These are phyloP conservation scores for Termitomyces eurrhizus DNA, from an alignment of 768 basidiomycete genomes.

Conservation along the genomic window DNA sequence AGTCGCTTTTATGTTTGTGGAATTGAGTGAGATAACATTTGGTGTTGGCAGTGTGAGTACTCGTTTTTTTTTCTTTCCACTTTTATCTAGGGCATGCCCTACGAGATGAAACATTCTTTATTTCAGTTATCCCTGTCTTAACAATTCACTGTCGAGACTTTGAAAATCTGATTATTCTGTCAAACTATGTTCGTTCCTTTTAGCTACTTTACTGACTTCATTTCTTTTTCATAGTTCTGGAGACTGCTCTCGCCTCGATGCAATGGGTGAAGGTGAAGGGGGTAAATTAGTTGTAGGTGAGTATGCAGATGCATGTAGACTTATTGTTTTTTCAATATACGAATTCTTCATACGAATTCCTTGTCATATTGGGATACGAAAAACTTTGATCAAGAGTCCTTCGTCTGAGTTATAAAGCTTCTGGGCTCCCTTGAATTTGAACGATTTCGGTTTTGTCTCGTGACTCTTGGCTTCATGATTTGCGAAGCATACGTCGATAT, in stretches of 20 bases:
- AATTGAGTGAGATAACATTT: no score
- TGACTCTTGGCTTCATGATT: not conserved
- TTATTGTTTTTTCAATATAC: conserved; percentile 1
- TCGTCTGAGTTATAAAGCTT: not conserved
- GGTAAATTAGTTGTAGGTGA: not conserved
- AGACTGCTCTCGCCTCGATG: not conserved
- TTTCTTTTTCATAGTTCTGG: not conserved
- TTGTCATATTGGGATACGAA: not conserved
- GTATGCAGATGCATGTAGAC: not conserved
- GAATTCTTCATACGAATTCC: not conserved
- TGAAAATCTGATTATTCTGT: conserved; percentile 28
- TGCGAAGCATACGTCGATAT: not conserved
- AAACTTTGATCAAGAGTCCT: not conserved
- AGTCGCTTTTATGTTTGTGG: not conserved
- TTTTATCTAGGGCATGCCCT: not conserved
- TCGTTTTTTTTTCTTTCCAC: not conserved
- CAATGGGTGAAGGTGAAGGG: not conserved
- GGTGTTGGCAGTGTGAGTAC: not conserved
- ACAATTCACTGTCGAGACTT: conserved; percentile 24
- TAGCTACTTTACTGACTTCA: not conserved
- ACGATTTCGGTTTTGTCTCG: not conserved
- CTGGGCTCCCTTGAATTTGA: not conserved
- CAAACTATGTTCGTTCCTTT: not conserved
- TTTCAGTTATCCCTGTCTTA: conserved; percentile 35
- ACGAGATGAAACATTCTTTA: conserved; percentile 25